These are phyloP conservation scores for Irpex sp. DNA, from an alignment of 1,284 basidiomycete genomes.

Conservation along the genomic window DNA sequence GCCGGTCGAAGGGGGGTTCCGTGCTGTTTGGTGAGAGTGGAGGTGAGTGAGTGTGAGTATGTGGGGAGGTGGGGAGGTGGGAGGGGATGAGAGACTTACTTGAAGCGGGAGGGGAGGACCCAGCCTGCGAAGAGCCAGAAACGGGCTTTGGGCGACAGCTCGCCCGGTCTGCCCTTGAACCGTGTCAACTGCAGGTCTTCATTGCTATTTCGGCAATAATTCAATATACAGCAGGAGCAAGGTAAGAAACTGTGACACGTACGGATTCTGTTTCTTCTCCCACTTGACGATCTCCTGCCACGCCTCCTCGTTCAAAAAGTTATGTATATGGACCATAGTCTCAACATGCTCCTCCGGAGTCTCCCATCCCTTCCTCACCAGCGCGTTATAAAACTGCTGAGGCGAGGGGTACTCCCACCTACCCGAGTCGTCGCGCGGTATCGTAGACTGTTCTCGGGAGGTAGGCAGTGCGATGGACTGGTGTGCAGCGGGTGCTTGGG, in stretches of 20 bases:
- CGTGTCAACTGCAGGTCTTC: conserved; percentile 68
- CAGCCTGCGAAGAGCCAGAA: conserved; percentile 82
- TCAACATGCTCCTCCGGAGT: conserved; percentile 96
- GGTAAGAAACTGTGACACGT: conserved; percentile 21
- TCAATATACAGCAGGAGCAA: neutral
- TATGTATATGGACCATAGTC: conserved; percentile 98
- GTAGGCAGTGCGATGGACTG: conserved; percentile 67
- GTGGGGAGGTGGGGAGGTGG: neutral
- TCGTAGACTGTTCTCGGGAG: conserved; percentile 75
- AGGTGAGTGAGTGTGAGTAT: too few species aligned
- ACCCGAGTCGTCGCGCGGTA: conserved; percentile 63
- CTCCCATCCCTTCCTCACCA: conserved; percentile 96
- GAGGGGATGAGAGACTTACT: conserved; percentile 43
- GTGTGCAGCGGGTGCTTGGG: conserved; percentile 60
- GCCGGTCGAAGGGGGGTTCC: conserved; percentile 95
- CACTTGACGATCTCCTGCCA: conserved; percentile 95
- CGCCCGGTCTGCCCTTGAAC: conserved; percentile 89
- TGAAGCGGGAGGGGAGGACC: conserved; percentile 85
- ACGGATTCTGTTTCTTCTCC: conserved; percentile 71
- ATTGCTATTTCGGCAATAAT: conserved; percentile 17
- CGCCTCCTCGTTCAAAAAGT: conserved; percentile 95
- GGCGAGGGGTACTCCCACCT: conserved; percentile 98
- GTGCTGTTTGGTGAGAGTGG: conserved; percentile 40
- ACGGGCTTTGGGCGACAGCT: conserved; percentile 84
- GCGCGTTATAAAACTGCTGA: conserved; percentile 98